A percentile compares a stretch with the other conserved stretches of the same genome.
Conservation (phyloP, 2,329 filamentous ascomycete genomes). For the Arthrobotrys iridis region DNA sequence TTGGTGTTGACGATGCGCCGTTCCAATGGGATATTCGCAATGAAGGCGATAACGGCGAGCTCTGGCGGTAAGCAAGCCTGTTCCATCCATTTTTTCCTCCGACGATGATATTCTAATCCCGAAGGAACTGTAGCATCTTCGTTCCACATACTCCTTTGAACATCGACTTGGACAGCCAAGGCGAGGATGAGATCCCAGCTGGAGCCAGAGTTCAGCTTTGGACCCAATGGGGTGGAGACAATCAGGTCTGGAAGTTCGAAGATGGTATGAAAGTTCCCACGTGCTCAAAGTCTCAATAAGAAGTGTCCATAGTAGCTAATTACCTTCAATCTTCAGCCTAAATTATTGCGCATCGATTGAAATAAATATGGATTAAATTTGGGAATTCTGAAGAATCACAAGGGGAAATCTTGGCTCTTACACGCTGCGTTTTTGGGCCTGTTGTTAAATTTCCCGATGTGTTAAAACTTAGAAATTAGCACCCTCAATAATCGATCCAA, state of each 20-base stretch:
- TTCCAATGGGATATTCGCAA: constrained; percentile 16
- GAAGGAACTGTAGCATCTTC: background rate
- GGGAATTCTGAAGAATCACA: background rate
- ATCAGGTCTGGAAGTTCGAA: constrained; percentile 12
- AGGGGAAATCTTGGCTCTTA: background rate
- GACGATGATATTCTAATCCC: background rate
- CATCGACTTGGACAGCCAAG: constrained; percentile 14
- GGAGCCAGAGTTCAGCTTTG: constrained; percentile 8
- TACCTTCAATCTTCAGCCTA: background rate
- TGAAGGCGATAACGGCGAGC: background rate
- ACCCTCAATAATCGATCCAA: background rate
- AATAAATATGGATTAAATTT: background rate
- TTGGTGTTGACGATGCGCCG: background rate
- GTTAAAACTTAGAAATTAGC: background rate
- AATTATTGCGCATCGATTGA: background rate
- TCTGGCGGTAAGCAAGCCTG: background rate
- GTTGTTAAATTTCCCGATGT: background rate
- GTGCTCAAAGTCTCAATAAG: background rate
- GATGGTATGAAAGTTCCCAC: background rate
- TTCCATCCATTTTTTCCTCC: background rate
- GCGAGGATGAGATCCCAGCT: constrained; percentile 8
- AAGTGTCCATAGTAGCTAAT: background rate
- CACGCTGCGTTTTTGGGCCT: background rate
- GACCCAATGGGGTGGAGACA: constrained; percentile 5
- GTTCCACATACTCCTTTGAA: constrained; percentile 6